These are phyloP conservation scores for Blastobotrys malaysiensis DNA, from an alignment of 1,139 yeast species.

Conservation along the genomic window DNA sequence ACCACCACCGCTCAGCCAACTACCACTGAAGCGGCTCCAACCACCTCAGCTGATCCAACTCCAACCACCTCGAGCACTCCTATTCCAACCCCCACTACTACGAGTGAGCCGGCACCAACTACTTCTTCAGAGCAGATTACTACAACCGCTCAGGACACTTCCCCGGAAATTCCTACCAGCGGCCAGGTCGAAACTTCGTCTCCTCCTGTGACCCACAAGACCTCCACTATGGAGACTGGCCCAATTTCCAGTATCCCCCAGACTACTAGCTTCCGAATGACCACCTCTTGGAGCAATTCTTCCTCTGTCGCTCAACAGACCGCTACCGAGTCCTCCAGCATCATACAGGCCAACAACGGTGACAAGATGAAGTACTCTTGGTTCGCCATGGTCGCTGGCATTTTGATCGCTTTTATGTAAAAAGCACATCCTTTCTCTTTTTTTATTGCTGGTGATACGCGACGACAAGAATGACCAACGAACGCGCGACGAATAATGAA, in stretches of 20 bases:
- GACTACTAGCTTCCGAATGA: neutral
- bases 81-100: neutral
- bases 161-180: neutral
- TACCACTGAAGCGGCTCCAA: neutral
- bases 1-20: neutral
- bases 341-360: neutral
- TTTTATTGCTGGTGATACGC: neutral
- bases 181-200: neutral
- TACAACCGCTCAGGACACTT: neutral
- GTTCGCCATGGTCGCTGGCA: neutral
- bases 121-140: constrained; percentile 1
- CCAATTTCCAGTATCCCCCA: neutral
- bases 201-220: neutral
- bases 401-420: neutral
- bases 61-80: neutral
- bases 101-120: neutral
- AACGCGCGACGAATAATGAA: neutral
- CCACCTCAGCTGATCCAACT: neutral
- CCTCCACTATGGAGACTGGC: neutral
- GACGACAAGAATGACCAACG: neutral
- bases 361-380: neutral
- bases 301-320: neutral
- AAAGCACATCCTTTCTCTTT: too few species aligned
- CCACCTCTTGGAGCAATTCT: neutral
- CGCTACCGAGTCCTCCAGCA: neutral